A percentile compares a stretch with the other conserved stretches of the same genome.
Evolutionary conservation across 2,329 filamentous ascomycete species (phyloP).

Genomic region (Fusarium cyanostomum): DNA sequence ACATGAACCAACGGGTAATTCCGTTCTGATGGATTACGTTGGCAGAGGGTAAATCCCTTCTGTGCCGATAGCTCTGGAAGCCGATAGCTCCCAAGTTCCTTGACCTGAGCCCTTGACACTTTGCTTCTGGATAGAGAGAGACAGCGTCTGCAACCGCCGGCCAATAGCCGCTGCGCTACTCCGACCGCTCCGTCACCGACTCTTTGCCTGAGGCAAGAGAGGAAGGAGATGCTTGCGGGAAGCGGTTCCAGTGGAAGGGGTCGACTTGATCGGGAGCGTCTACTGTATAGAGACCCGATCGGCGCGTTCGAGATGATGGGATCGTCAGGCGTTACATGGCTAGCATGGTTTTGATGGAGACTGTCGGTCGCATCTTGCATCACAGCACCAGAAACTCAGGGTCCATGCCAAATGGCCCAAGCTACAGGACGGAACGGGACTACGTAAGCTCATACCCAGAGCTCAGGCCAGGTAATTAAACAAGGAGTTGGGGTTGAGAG

Average conservation of each 20-base stretch:
- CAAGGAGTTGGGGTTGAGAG: background rate
- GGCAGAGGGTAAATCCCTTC: no score
- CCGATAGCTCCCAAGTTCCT: no score
- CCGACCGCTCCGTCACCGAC: conserved; percentile 21
- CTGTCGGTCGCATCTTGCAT: conserved; percentile 21
- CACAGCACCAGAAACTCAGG: conserved; percentile 25
- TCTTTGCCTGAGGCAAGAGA: conserved; percentile 9
- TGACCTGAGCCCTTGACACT: no score
- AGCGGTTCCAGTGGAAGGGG: conserved; percentile 3
- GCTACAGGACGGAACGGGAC: conserved; percentile 16
- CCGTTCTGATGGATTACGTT: no score
- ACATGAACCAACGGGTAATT: no score
- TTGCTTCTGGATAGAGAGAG: no score
- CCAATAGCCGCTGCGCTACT: background rate
- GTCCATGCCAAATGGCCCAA: conserved; percentile 33
- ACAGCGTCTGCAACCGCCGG: no score
- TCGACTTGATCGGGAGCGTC: conserved; percentile 3
- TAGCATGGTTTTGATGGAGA: conserved; percentile 19
- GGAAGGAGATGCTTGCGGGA: background rate
- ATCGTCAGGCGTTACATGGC: conserved; percentile 7
- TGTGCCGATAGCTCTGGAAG: no score
- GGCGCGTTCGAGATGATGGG: conserved; percentile 23
- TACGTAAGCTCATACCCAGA: conserved; percentile 8
- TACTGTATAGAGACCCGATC: conserved; percentile 10
- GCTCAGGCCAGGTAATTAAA: conserved; percentile 3